phyloP scores from a whole-genome alignment of 208 protist genomes.

The Phytomonas serpens region DNA sequence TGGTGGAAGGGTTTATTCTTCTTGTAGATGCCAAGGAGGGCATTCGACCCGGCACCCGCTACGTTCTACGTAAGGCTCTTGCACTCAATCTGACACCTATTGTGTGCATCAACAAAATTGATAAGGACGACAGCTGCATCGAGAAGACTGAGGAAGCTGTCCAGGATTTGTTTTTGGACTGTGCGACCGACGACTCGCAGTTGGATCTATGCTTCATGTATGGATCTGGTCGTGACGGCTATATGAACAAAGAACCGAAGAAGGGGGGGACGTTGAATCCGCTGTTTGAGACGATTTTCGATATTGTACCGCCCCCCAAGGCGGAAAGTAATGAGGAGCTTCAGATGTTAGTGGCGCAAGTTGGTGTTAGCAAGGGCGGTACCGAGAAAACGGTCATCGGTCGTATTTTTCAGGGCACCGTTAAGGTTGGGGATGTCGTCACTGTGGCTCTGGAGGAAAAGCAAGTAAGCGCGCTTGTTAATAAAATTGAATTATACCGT shows the following conservation, averaged over 20 bases:
- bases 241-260: constrained; percentile 70
- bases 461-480: constrained; percentile 75
- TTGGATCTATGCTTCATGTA: constrained; percentile 95
- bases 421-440: constrained; percentile 83
- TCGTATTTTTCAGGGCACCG: constrained; percentile 84
- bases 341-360: constrained; percentile 93
- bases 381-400: constrained; percentile 90
- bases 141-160: constrained; percentile 90
- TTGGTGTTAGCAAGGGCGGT: constrained; percentile 83
- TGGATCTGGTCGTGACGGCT: constrained; percentile 89
- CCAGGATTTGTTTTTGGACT: constrained; percentile 94
- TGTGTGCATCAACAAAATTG: constrained; percentile 98
- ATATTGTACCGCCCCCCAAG: constrained; percentile 68
- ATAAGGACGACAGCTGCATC: constrained; percentile 89
- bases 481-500: constrained; percentile 77
- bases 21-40: constrained; percentile 95
- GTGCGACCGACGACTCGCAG: constrained; percentile 92
- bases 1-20: constrained; percentile 96
- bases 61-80: constrained; percentile 97
- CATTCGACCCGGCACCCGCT: constrained; percentile 96
- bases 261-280: constrained; percentile 80
- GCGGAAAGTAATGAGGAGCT: constrained; percentile 43
- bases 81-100: constrained; percentile 90
- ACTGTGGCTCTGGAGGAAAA: constrained; percentile 81
- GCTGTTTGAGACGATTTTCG: constrained; percentile 93